Evolutionary conservation across 805 yeast genomes (phyloP).

Genomic region (Yarrowia keelungensis): DNA sequence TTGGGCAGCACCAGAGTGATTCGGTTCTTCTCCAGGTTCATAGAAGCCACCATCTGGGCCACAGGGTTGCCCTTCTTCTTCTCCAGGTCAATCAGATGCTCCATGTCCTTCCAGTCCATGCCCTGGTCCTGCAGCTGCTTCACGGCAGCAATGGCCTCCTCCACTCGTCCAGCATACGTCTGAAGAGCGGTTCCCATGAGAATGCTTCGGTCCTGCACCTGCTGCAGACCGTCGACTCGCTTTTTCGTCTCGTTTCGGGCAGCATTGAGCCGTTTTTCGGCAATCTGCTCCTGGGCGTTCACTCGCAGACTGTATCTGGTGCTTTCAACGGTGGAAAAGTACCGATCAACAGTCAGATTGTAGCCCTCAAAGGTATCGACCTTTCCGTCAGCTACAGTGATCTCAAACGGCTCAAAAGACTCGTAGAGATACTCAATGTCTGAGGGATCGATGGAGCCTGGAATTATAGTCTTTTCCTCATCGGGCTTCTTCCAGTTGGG

Average conservation of each 20-base stretch:
- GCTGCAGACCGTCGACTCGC: conserved; percentile 69
- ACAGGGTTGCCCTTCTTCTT: conserved; percentile 67
- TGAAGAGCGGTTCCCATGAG: conserved; percentile 77
- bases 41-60: conserved; percentile 65
- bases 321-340: conserved; percentile 85
- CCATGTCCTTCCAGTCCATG: conserved; percentile 94
- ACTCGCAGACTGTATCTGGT: conserved; percentile 75
- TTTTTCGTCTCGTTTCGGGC: conserved; percentile 76
- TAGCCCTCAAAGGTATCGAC: conserved; percentile 62
- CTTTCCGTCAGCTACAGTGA: conserved; percentile 50
- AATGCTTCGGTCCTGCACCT: conserved; percentile 67
- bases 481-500: conserved; percentile 56
- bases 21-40: conserved; percentile 72
- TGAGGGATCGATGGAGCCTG: conserved; percentile 22
- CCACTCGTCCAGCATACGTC: conserved; percentile 71
- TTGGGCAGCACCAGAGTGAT: conserved; percentile 64
- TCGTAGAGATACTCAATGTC: conserved; percentile 61
- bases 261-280: conserved; percentile 72
- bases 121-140: conserved; percentile 74
- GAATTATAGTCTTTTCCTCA: conserved; percentile 41
- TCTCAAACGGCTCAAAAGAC: conserved; percentile 73
- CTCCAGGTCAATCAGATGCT: conserved; percentile 72
- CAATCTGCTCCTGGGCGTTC: conserved; percentile 78
- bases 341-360: conserved; percentile 80
- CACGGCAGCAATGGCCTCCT: conserved; percentile 71